Evolutionary conservation across 2,329 filamentous ascomycete genomes (phyloP), one percentile per base, ranked within the genome.

Genomic region (Neophaeococcomyces mojaviensis): DNA sequence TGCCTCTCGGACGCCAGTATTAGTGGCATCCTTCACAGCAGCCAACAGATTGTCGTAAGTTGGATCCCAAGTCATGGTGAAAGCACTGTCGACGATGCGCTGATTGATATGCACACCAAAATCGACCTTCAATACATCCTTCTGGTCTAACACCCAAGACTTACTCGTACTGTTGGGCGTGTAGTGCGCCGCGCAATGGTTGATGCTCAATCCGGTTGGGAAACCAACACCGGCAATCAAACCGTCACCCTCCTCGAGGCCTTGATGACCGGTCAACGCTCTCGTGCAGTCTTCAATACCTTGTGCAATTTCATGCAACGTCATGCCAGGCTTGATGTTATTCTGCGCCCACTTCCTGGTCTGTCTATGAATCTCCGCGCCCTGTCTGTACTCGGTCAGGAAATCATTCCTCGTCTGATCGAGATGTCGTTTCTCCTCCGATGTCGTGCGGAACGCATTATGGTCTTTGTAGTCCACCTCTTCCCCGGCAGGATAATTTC

Each of bases 161-260:
- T 89, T 94, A 67, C 92, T 92, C 46, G 87, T 87, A 1, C 85
- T 83, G 61, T 94, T 94, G 8, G 88, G 88, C 6, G 83, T 89
- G 65, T 85, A 94, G 68, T 94, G 88, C 3, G 88, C 88, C 1
- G 86, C 86, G 59, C 85, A 86, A 62, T 92, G 80, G 68, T 94
- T 89, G 55, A 92, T 73, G 62, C 84, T 88, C 45, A 94, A 71
- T 43, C 88, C 88, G 18, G 83, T 88, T 4, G 88, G 88, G 68
- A 94, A 94, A 3, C 86, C 88, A 77, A 94, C 86, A 46, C 88
- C 87, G 26, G 81, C 86, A 59, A 81, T 78, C 53, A 89, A 69
- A 44, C 81, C 82, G 58, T 94, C 87, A 4, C 88, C 88, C 58
- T 88, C 83, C 50, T 83, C 76, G 35, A 92, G 67, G 6, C 86